These are phyloP conservation scores for Paratinospora sagittata DNA, from an alignment of 164 flowering plant genomes.

Conservation along the genomic window DNA sequence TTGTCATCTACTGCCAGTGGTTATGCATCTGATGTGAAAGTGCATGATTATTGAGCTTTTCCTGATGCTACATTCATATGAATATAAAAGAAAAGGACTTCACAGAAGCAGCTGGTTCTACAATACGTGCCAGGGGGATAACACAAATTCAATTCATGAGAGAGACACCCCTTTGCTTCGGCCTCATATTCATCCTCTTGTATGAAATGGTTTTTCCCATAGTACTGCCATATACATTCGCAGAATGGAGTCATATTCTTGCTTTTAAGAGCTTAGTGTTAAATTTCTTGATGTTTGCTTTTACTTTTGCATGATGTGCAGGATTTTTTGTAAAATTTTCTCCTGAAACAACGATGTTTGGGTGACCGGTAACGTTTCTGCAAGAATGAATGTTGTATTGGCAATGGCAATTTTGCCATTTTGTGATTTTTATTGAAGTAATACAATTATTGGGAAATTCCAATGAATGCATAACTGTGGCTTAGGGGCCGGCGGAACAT, in stretches of 20 bases:
- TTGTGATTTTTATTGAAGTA: neutral
- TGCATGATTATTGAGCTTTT: no score
- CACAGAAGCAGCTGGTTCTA: neutral
- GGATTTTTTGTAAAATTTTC: neutral
- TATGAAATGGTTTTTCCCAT: neutral
- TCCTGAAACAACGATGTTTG: neutral
- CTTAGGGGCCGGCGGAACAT: no score
- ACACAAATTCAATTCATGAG: neutral
- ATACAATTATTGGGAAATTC: neutral
- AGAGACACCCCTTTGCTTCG: neutral
- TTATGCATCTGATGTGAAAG: no score
- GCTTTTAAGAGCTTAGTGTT: neutral
- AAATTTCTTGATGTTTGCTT: neutral
- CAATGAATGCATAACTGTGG: neutral
- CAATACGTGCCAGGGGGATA: neutral
- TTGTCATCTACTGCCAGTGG: no score
- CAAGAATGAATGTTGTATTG: neutral
- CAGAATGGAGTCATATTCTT: neutral
- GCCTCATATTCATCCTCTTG: neutral
- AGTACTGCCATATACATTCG: neutral
- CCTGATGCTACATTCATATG: no score
- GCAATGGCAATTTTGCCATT: neutral
- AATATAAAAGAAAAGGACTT: no score
- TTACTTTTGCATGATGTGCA: neutral
- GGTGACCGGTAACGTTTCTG: neutral